A percentile compares a stretch with the other conserved stretches of the same genome.
These are phyloP conservation scores for Tetrahymena malaccensis DNA, from an alignment of 73 alveolate species.

Conservation along the genomic window DNA sequence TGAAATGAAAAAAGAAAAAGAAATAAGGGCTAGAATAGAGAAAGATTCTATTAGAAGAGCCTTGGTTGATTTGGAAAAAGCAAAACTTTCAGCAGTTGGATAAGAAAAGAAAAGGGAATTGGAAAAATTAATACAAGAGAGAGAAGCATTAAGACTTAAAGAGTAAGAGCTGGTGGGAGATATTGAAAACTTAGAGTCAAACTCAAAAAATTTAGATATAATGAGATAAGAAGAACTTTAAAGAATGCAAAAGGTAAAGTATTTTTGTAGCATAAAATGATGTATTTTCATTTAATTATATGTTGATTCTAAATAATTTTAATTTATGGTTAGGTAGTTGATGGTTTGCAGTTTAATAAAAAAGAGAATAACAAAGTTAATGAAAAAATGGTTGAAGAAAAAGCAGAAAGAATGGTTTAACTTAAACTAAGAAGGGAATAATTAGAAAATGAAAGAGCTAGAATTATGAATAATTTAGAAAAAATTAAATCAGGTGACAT, in stretches of 20 bases:
- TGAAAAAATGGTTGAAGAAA: slow-evolving; percentile 52
- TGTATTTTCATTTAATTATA: no score
- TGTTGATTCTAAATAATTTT: neutral
- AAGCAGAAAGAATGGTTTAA: slow-evolving; percentile 67
- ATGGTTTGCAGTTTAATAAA: slow-evolving; percentile 37
- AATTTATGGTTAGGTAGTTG: slow-evolving; percentile 19
- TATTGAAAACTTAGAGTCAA: slow-evolving; percentile 53
- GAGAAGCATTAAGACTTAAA: slow-evolving; percentile 67
- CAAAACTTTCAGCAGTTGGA: slow-evolving; percentile 59
- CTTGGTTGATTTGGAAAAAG: slow-evolving; percentile 64
- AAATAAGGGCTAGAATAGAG: slow-evolving; percentile 64
- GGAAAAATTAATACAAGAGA: slow-evolving; percentile 52
- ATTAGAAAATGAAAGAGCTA: slow-evolving; percentile 61
- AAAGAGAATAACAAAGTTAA: slow-evolving; percentile 26
- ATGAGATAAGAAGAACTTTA: slow-evolving; percentile 55
- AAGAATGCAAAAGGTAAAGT: neutral
- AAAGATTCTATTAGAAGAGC: slow-evolving; percentile 70
- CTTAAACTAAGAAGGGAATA: slow-evolving; percentile 54
- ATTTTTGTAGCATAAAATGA: no score
- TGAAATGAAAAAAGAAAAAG: slow-evolving; percentile 65
- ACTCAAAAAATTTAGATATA: slow-evolving; percentile 29
- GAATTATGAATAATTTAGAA: slow-evolving; percentile 60
- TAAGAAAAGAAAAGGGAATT: slow-evolving; percentile 67
- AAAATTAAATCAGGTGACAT: slow-evolving; percentile 35
- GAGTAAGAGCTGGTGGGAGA: slow-evolving; percentile 69